Base-by-base conservation (phyloP, 2,329 filamentous ascomycete genomes). In the Nectriaceae sp. region DNA sequence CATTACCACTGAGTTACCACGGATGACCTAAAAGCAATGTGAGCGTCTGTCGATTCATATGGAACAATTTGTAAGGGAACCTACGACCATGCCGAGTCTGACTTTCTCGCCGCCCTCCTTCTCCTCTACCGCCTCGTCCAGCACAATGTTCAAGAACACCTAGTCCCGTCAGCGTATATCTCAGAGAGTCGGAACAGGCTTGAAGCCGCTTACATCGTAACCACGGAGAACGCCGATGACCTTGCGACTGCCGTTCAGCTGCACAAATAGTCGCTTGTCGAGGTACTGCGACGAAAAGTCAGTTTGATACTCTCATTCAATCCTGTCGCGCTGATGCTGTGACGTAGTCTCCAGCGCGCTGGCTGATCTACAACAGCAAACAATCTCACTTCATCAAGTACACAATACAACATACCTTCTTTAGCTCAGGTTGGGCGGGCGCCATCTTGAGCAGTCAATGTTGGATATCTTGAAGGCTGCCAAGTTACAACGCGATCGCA, bases 1-100 rank as follows among this genome's bases (percentile, higher is more conserved):
- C 93, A 99, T 97, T 47, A 99, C 92, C 21, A 99, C 92, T 2
- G 93, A 96, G 75, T 99, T 99, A 56, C 94, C 94, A 61, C 95
- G 89, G 65, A 99, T 97, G 57, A 97, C 89, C 88, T 91, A 5
- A 40, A 16, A 3, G 3, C 8, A n/a, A 2, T 21, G 36, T 72
- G 49, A 74, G 68, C 26, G 38, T 11, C 8, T 3, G 16, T 24
- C 4, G 33, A 39, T 21, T 21, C 20, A n/a, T 18, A 39, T 38
- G 21, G 26, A 6, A 13, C 11, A 38, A n/a, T n/a, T n/a, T n/a
- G n/a, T n/a, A n/a, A n/a, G n/a, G n/a, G n/a, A 24, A 80, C 87
- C 57, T 83, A 91, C 93, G 53, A 96, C 89, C 88, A 96, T 96
- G 68, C 94, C 94, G 51, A 97, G 80, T 63, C 85, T 83, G 58